Evolutionary conservation across 1,284 basidiomycete genomes (phyloP).

Genomic region (Peniophora sp.): DNA sequence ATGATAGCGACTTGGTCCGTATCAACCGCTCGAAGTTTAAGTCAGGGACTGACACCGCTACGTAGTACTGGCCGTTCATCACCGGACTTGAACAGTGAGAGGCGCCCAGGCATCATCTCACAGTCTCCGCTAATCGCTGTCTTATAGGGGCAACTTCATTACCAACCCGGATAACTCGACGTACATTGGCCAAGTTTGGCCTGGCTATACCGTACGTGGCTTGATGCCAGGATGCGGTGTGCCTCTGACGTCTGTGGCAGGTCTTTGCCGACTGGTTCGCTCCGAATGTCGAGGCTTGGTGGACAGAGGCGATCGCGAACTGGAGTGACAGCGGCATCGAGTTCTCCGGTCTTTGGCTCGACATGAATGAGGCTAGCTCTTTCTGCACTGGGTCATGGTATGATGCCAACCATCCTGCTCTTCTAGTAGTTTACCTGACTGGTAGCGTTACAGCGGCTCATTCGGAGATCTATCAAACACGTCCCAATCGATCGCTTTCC

Average conservation of each 20-base stretch:
- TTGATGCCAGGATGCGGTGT: background rate
- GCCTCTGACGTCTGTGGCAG: conserved; percentile 9
- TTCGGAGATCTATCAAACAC: conserved; percentile 44
- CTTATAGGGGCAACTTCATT: conserved; percentile 48
- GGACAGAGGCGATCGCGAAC: conserved; percentile 52
- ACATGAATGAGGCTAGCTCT: conserved; percentile 66
- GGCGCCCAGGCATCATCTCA: background rate
- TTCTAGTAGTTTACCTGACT: too few species aligned
- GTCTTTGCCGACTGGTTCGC: conserved; percentile 68
- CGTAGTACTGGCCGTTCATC: conserved; percentile 38
- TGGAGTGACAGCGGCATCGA: conserved; percentile 52
- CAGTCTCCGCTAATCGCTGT: background rate
- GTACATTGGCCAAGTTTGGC: conserved; percentile 64
- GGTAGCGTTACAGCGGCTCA: conserved; percentile 40
- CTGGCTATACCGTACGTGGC: conserved; percentile 36
- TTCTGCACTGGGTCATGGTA: conserved; percentile 62
- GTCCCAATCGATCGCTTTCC: conserved; percentile 37
- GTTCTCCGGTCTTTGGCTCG: conserved; percentile 68
- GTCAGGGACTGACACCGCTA: conserved; percentile 1
- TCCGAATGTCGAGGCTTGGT: conserved; percentile 46
- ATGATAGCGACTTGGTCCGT: conserved; percentile 33
- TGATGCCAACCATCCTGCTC: too few species aligned
- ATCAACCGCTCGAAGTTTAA: background rate
- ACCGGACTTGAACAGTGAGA: conserved; percentile 32
- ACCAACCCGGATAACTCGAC: conserved; percentile 60